Base-by-base conservation (phyloP, 768 basidiomycete genomes). In the Neoboletus brunneissimus region DNA sequence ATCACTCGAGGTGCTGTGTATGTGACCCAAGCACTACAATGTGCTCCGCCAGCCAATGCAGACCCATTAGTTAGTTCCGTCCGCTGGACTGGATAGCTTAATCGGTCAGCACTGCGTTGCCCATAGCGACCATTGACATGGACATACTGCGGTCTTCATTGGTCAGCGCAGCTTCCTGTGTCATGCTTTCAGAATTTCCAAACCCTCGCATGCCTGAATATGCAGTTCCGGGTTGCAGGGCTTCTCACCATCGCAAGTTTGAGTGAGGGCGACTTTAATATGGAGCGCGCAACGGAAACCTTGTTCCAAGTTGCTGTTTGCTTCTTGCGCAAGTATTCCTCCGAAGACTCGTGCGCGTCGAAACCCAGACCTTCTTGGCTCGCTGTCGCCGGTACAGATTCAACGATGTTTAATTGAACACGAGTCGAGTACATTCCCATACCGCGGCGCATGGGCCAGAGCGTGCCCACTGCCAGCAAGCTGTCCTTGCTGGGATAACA, bases 151-250 rank as follows among this genome's bases (percentile, higher is more conserved):
- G 27, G 31, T 15, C 20, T 32, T 44, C 25, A 43, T 37, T n/a
- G 12, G 37, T 37, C 54, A 29, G 54, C n/a, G 37, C 23, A 20
- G 29, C 31, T 40, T 56, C 54, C 55, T 46, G 44, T 56, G 16
- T n/a, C 12, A 3, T 8, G 18, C 32, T 18, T 49, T 49, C 51
- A n/a, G 23, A n/a, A n/a, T n/a, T 50, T 4, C 12, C 12, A 16
- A 18, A 18, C 29, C 18, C 13, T n/a, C n/a, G n/a, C n/a, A n/a
- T 27, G 16, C 12, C n/a, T 7, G 44, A 47, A 31, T 10, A 31
- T 7, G 12, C 4, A 38, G 25, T 45, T n/a, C n/a, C n/a, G n/a
- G n/a, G n/a, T n/a, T 23, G 16, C n/a, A n/a, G 45, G 11, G 20
- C 12, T 44, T 25, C 32, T 25, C n/a, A 22, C 23, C n/a, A 18